These are phyloP conservation scores for Phytophthora sojae DNA, from an alignment of 352 stramenopile genomes.

Conservation along the genomic window DNA sequence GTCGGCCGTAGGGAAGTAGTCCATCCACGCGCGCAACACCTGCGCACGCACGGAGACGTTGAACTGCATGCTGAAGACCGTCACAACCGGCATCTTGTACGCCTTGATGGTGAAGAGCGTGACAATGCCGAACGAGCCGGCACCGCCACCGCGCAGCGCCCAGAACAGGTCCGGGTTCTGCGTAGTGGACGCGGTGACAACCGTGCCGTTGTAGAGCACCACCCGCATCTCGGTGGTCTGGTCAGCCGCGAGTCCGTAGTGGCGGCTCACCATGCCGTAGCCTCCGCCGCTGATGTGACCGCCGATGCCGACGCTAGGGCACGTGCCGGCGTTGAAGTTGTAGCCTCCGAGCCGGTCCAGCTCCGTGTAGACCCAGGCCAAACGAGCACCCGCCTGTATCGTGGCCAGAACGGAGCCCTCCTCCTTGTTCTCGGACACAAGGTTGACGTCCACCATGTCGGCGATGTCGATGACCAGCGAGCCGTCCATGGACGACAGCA, in stretches of 20 bases:
- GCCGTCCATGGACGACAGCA: conserved; percentile 64
- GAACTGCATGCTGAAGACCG: conserved; percentile 57
- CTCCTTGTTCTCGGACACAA: conserved; percentile 38
- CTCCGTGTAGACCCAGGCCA: conserved; percentile 58
- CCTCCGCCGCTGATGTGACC: conserved; percentile 62
- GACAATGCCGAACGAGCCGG: conserved; percentile 63
- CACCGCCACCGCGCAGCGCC: conserved; percentile 56
- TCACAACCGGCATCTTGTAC: conserved; percentile 49
- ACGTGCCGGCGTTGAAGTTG: conserved; percentile 67
- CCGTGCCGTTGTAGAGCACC: conserved; percentile 47
- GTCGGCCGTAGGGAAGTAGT: conserved; percentile 56
- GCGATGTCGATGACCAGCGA: conserved; percentile 66
- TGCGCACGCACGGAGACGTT: conserved; percentile 40
- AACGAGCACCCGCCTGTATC: conserved; percentile 49
- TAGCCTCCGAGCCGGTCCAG: conserved; percentile 52
- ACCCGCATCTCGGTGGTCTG: conserved; percentile 54
- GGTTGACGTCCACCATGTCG: conserved; percentile 54
- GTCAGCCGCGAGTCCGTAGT: conserved; percentile 61
- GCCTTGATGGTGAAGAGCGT: conserved; percentile 60
- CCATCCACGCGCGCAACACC: conserved; percentile 57
- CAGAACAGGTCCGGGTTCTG: conserved; percentile 58
- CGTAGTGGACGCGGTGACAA: conserved; percentile 50
- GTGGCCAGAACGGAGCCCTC: conserved; percentile 46
- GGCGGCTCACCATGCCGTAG: conserved; percentile 56
- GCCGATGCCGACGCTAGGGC: conserved; percentile 58